Evolutionary conservation across 768 basidiomycete genomes (phyloP), one percentile per base, ranked within the genome.

Genomic region (Suillus sp.): DNA sequence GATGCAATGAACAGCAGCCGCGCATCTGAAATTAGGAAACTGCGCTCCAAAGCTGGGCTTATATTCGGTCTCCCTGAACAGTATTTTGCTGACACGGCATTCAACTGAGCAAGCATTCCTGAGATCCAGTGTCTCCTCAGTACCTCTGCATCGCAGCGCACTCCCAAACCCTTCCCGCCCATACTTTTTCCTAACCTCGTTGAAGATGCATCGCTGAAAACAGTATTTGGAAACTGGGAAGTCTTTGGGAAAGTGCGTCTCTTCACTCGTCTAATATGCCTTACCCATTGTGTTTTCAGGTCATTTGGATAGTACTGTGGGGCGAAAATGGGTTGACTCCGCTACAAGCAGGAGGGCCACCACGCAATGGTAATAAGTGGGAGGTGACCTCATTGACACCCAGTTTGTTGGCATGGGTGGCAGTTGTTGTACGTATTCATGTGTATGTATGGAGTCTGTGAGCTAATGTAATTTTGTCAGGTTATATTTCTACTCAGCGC

Each of bases 51-150:
- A 48, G 47, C 35, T 20, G 60, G 60, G 13, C 14, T 47, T 11
- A 53, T 61, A 13, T 48, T 50, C 4, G 34, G 50, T 37, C 60
- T 61, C 20, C 34, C 50, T 32, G 60, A 48, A 53, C 43, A 61
- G 14, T 48, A 34, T 35, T 61, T 61, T 9, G 7, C 22, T 16
- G 60, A 61, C 20, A 62, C 9, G 1, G 30, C 22, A 7, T 62
- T n/a, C 22, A 11, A 32, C 6, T 7, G 13, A 27, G 20, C 18
- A 58, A 38, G 27, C 20, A 30, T 43, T 0, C 40, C 61, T 4
- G 55, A 59, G 22, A 55, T 57, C 20, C 18, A 38, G 18, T n/a
- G 4, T 35, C 37, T 57, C 35, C 61, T 56, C 14, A 54, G 61
- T 40, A 38, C 6, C 25, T 30, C 40, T n/a, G 11, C 8, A 25